Evolutionary conservation across 768 basidiomycete species (phyloP), one percentile per base, ranked within the genome.

Genomic region (Termitomyces sp.): DNA sequence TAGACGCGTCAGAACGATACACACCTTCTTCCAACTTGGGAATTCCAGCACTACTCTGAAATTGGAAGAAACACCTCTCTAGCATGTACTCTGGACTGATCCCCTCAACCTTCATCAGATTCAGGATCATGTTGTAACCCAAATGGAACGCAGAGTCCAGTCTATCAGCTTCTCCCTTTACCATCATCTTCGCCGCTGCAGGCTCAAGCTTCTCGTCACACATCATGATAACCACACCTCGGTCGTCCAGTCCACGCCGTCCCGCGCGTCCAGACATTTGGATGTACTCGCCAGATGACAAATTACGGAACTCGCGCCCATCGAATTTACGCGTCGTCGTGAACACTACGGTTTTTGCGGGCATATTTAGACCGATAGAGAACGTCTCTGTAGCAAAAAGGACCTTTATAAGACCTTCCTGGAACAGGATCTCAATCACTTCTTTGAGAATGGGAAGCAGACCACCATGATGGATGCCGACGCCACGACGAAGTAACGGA

Each of bases 171-270:
- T 96, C 90, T 49, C 97, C 97, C 73, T 98, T 98, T 67, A 99
- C 89, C 97, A 99, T 99, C 55, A 80, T 82, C 77, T 96, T 98
- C 40, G 97, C 95, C 0, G 89, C 85, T 2, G 83, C 71, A 0
- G 97, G 95, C 67, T 98, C 97, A 48, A 99, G 80, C 74, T 96
- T 98, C 76, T 98, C 94, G 72, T 98, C 97, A 70, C 91, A 91
- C 97, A 99, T 98, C 93, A 99, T 91, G 66, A 99, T 98, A 54
- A 99, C 97, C 52, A 98, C 93, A 56, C 97, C 97, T n/a, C 97
- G 86, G 61, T 98, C 96, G 71, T 99, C 97, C 60, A 98, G 76
- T 46, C 97, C 97, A 74, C 97, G 86, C 67, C 97, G 88, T 63
- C 97, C 97, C 2, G 97, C 97, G 58, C 97, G 91, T 57, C 97